These are phyloP conservation scores for Achlya hypogyna DNA, from an alignment of 352 stramenopile genomes.

Conservation along the genomic window DNA sequence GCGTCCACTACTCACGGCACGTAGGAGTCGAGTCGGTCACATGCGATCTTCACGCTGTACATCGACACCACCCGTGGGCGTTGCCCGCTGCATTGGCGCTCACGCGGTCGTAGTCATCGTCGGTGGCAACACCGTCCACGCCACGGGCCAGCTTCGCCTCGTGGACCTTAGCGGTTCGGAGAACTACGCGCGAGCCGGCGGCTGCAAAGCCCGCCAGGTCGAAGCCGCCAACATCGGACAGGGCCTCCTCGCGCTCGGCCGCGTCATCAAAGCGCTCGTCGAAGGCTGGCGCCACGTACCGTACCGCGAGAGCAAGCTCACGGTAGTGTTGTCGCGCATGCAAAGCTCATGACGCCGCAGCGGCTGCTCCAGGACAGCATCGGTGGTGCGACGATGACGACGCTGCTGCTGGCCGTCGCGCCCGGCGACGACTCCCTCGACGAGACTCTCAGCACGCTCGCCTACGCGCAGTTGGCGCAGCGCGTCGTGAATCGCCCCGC, in stretches of 20 bases:
- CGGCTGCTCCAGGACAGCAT: constrained; percentile 33
- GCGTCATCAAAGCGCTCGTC: constrained; percentile 96
- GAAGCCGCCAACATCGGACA: constrained; percentile 99
- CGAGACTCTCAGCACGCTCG: constrained; percentile 37
- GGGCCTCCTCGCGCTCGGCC: constrained; percentile 93
- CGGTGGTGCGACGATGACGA: constrained; percentile 31
- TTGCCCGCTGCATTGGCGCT: constrained; percentile 26
- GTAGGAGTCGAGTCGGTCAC: constrained; percentile 69
- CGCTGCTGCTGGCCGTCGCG: constrained; percentile 35
- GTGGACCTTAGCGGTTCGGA: constrained; percentile 90
- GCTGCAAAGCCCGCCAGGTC: constrained; percentile 81
- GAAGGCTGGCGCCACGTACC: constrained; percentile 89
- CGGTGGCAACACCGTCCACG: constrained; percentile 26
- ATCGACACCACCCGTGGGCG: constrained; percentile 59
- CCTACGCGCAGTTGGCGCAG: constrained; percentile 26
- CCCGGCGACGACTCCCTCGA: constrained; percentile 28
- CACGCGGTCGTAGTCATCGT: neutral
- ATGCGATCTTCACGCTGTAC: constrained; percentile 88
- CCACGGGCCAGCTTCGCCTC: constrained; percentile 49
- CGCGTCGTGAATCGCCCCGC: neutral
- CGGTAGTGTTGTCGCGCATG: constrained; percentile 19
- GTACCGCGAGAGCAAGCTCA: constrained; percentile 92
- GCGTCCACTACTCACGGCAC: too few species aligned
- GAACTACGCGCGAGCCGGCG: constrained; percentile 91
- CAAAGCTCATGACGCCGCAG: neutral